Percentiles rank a stretch among this genome's conserved stretches.
These are phyloP conservation scores for Lasiodiplodia gonubiensis DNA, from an alignment of 2,329 filamentous ascomycete genomes.

Conservation along the genomic window DNA sequence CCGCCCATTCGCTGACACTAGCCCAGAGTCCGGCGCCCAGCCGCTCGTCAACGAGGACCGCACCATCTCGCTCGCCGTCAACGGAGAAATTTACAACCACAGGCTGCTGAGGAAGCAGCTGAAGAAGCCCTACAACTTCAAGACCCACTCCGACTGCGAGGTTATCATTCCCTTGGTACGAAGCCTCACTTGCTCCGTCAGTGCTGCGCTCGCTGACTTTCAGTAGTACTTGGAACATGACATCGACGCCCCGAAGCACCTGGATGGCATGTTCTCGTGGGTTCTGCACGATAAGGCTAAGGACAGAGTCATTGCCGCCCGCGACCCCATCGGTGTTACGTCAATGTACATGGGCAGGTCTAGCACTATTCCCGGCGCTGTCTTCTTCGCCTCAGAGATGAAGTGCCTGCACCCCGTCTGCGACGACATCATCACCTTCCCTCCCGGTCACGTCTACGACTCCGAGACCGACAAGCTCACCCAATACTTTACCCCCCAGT, in stretches of 20 bases:
- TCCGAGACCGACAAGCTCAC: conserved; percentile 85
- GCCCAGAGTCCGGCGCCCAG: conserved; percentile 87
- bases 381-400: conserved; percentile 96
- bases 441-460: conserved; percentile 94
- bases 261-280: conserved; percentile 99
- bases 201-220: conserved; percentile 33
- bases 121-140: conserved; percentile 89
- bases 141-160: conserved; percentile 98
- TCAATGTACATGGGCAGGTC: conserved; percentile 95
- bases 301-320: conserved; percentile 89
- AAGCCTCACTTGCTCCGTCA: conserved; percentile 29
- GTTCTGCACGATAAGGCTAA: conserved; percentile 95
- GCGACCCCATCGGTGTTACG: conserved; percentile 96
- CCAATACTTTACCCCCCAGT: conserved; percentile 88
- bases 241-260: conserved; percentile 86
- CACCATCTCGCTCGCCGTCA: conserved; percentile 89
- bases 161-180: conserved; percentile 95
- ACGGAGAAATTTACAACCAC: conserved; percentile 99
- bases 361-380: conserved; percentile 78
- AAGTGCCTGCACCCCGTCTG: conserved; percentile 93
- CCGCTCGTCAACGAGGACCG: conserved; percentile 91
- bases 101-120: conserved; percentile 87
- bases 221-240: conserved; percentile 89
- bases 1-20: conserved; percentile 33
- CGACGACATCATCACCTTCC: conserved; percentile 93